Evolutionary conservation across 1,139 yeast genomes (phyloP), one percentile per base, ranked within the genome.

Genomic region (Candida tropicalis): DNA sequence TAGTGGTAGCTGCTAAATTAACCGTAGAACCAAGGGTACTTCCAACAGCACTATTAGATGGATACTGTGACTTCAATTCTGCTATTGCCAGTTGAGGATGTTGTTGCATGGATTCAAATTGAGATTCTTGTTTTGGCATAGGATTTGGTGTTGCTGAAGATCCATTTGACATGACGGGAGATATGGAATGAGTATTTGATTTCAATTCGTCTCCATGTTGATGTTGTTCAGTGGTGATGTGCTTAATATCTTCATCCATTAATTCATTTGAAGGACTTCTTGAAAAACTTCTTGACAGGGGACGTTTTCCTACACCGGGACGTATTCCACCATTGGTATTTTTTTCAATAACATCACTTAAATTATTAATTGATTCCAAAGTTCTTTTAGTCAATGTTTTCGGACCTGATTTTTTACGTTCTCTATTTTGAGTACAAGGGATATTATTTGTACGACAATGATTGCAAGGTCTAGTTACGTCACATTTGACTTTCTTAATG

Each of bases 371-470:
- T 22, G 67, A 57, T 26, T 65, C 66, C 23, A 70, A 49, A 8
- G 77, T 71, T 48, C 70, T 72, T 39, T 59, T 57, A 35, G 68
- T 71, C 41, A 68, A 53, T 35, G 60, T 65, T 45, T 70, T 71
- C n/a, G 77, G 76, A 3, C 77, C 78, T 35, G 69, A 60, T 51
- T 71, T 71, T 54, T 70, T 70, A 24, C 75, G 60, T 43, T 62
- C 64, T 43, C 77, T 52, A 25, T 63, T 53, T 47, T 60, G 62
- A 9, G 77, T 73, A 52, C 78, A 73, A 8, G 59, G 60, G 28
- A 72, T 50, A 35, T 60, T 57, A 51, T 69, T 69, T 29, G 66
- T 55, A 22, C 63, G 56, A 55, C 78, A 73, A 44, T 68, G 73
- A 27, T 54, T 41, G 54, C 78, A 73, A 1, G 77, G 78, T 29